Evolutionary conservation across 2,329 filamentous ascomycete genomes (phyloP).

Genomic region (Fusarium acutatum): DNA sequence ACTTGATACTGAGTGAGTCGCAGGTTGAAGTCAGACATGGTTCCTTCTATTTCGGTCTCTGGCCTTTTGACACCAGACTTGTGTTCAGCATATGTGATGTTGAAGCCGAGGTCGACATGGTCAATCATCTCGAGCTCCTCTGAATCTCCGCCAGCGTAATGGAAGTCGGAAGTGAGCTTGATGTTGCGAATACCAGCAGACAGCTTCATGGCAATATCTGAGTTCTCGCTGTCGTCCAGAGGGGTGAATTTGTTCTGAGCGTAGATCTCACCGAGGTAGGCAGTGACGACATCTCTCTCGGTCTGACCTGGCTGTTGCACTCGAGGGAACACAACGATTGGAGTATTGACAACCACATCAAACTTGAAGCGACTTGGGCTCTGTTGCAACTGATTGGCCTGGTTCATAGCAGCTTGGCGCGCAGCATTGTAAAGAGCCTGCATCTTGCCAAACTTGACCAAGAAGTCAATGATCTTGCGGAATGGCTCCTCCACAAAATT

Average conservation of each 20-base stretch:
- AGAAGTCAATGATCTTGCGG: slow-evolving; percentile 96
- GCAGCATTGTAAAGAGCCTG: slow-evolving; percentile 98
- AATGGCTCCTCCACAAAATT: slow-evolving; percentile 98
- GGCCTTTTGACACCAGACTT: slow-evolving; percentile 78
- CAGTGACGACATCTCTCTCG: slow-evolving; percentile 84
- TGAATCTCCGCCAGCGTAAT: slow-evolving; percentile 74
- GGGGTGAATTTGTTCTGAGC: slow-evolving; percentile 92
- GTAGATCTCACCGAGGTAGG: slow-evolving; percentile 96
- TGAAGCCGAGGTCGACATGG: slow-evolving; percentile 93
- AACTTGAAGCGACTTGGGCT: slow-evolving; percentile 91
- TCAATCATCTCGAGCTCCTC: slow-evolving; percentile 98
- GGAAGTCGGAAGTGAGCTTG: slow-evolving; percentile 86
- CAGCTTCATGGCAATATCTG: slow-evolving; percentile 86
- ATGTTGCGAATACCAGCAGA: slow-evolving; percentile 93
- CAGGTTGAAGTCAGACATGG: slow-evolving; percentile 92
- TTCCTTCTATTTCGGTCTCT: slow-evolving; percentile 89
- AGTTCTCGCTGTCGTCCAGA: slow-evolving; percentile 77
- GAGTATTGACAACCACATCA: slow-evolving; percentile 91
- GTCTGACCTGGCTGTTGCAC: slow-evolving; percentile 74
- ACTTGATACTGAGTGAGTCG: slow-evolving; percentile 90
- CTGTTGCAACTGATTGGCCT: slow-evolving; percentile 92
- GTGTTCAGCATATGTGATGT: slow-evolving; percentile 91
- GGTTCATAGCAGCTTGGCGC: slow-evolving; percentile 89
- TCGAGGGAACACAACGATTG: slow-evolving; percentile 93
- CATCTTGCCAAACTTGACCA: slow-evolving; percentile 99